Conservation (phyloP, 208 protist species). For the Acanthamoeba sp. region DNA sequence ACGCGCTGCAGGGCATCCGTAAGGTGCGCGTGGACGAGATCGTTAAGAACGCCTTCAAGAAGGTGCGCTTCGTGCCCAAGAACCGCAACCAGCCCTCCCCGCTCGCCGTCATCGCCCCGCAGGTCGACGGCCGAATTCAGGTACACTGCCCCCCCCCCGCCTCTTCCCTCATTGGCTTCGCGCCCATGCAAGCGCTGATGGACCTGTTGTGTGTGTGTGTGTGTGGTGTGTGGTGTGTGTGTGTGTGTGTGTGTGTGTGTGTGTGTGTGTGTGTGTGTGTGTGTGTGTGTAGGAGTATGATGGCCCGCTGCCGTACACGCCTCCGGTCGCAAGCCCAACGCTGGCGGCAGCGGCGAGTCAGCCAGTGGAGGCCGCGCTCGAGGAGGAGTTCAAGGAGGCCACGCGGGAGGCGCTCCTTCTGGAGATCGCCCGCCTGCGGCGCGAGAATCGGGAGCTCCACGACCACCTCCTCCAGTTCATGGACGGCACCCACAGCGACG, state of each 20-base stretch:
- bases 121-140: conserved; percentile 56
- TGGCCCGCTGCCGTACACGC: conserved; percentile 43
- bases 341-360: not conserved
- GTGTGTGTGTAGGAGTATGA: conserved; percentile 30
- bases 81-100: conserved; percentile 37
- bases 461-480: conserved; percentile 1
- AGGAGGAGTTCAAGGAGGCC: conserved; percentile 35
- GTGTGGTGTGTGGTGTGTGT: too few relatives aligned
- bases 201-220: too few relatives aligned
- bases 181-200: too few relatives aligned
- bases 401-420: not conserved
- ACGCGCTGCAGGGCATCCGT: conserved; percentile 21
- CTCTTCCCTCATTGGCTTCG: not conserved
- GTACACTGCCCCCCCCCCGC: not conserved
- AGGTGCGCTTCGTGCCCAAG: conserved; percentile 57
- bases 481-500: not conserved
- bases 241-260: too few relatives aligned
- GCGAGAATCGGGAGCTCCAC: not conserved
- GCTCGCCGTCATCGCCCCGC: conserved; percentile 33
- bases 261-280: too few relatives aligned
- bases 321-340: not conserved
- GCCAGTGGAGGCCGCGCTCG: not conserved
- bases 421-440: conserved; percentile 45
- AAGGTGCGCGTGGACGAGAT: conserved; percentile 60
- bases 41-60: conserved; percentile 60